Evolutionary conservation across 2,329 filamentous ascomycete species (phyloP).

Genomic region (Dichotomopilus funicola): DNA sequence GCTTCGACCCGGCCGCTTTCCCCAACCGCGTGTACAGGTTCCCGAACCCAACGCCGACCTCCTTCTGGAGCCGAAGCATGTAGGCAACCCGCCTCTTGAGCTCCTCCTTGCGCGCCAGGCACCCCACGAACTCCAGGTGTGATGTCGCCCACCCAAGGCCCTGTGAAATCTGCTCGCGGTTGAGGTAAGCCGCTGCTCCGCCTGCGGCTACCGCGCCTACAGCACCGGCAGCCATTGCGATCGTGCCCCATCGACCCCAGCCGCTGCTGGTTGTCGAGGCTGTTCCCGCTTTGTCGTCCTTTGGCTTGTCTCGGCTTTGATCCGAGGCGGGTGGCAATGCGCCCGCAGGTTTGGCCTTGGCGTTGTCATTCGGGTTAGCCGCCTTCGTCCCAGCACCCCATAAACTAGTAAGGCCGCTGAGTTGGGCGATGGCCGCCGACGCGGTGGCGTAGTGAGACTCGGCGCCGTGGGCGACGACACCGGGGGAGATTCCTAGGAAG

Average conservation of each 20-base stretch:
- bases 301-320: conserved; percentile 32
- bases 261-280: conserved; percentile 25
- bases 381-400: conserved; percentile 44
- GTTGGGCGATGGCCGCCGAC: conserved; percentile 59
- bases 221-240: conserved; percentile 80
- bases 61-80: conserved; percentile 57
- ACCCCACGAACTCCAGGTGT: conserved; percentile 90
- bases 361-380: conserved; percentile 22
- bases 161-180: conserved; percentile 70
- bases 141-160: conserved; percentile 79
- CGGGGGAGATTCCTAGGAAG: conserved; percentile 73
- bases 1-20: conserved; percentile 51
- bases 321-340: conserved; percentile 32
- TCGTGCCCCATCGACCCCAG: conserved; percentile 79
- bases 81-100: conserved; percentile 65
- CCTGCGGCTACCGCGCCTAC: conserved; percentile 76
- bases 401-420: conserved; percentile 61
- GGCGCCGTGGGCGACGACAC: conserved; percentile 77
- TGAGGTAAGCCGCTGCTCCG: conserved; percentile 77
- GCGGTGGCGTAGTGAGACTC: conserved; percentile 79
- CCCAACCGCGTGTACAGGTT: conserved; percentile 87
- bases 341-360: conserved; percentile 31
- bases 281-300: conserved; percentile 30
- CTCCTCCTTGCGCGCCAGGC: conserved; percentile 76
- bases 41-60: conserved; percentile 67